These are phyloP conservation scores for Dictyostelium capitatum DNA, from an alignment of 78 protist species.

Conservation along the genomic window DNA sequence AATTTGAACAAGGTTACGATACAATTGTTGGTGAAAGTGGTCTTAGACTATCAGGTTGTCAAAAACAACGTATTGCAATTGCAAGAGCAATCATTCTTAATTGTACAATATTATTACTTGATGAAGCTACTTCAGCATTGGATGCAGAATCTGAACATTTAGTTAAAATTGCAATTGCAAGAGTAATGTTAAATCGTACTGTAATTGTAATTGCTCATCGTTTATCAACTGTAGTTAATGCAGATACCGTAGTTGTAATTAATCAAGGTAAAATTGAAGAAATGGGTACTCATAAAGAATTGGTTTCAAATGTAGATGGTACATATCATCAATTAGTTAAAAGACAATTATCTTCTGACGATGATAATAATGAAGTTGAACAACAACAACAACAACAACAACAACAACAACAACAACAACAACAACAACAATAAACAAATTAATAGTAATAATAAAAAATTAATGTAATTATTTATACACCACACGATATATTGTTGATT, in stretches of 20 bases:
- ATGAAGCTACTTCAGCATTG: slow-evolving; percentile 96
- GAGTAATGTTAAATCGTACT: slow-evolving; percentile 64
- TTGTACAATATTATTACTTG: slow-evolving; percentile 93
- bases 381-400: no score
- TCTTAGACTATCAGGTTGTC: slow-evolving; percentile 88
- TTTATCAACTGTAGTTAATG: slow-evolving; percentile 90
- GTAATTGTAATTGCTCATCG: slow-evolving; percentile 96
- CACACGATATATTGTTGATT: no score
- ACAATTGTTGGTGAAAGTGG: slow-evolving; percentile 94
- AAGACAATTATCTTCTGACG: slow-evolving; percentile 46
- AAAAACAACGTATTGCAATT: slow-evolving; percentile 89
- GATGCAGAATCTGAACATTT: slow-evolving; percentile 91
- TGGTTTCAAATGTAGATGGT: slow-evolving; percentile 68
- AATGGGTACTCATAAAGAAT: slow-evolving; percentile 95
- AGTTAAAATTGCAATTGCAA: slow-evolving; percentile 90
- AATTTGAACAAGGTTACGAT: slow-evolving; percentile 83
- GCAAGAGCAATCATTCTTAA: slow-evolving; percentile 90
- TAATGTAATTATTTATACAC: no score
- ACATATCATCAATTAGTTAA: slow-evolving; percentile 60
- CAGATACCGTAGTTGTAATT: slow-evolving; percentile 88
- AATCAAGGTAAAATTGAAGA: slow-evolving; percentile 92
- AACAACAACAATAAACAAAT: no score
- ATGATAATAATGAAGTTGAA: neutral
- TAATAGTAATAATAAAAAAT: no score
- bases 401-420: no score